These are phyloP conservation scores for Eucalyptus decipiens DNA, from an alignment of 345 rosid genomes.

Conservation along the genomic window DNA sequence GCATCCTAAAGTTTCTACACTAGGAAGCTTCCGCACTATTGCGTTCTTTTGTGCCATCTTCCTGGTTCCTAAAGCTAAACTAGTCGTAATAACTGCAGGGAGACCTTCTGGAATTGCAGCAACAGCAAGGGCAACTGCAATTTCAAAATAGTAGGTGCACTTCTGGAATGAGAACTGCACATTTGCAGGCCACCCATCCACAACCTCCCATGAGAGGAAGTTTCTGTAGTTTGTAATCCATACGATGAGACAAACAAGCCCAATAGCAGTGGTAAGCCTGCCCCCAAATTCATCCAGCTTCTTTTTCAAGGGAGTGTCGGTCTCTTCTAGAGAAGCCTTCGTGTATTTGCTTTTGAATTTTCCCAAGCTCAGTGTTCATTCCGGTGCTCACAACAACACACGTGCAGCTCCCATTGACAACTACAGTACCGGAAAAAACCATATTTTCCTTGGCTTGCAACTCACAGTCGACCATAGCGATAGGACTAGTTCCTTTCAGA, in stretches of 20 bases:
- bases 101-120: constrained; percentile 97
- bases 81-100: constrained; percentile 91
- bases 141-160: constrained; percentile 90
- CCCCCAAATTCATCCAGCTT: constrained; percentile 83
- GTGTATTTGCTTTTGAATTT: constrained; percentile 81
- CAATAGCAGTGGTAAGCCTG: constrained; percentile 66
- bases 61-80: constrained; percentile 81
- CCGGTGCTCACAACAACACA: constrained; percentile 62
- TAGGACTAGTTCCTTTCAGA: constrained; percentile 42
- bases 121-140: constrained; percentile 90
- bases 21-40: constrained; percentile 80
- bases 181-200: constrained; percentile 66
- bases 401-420: constrained; percentile 72
- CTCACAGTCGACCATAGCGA: constrained; percentile 54
- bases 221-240: constrained; percentile 85
- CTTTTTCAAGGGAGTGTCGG: constrained; percentile 80
- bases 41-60: constrained; percentile 97
- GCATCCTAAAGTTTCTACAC: constrained; percentile 94
- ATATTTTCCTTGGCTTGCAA: constrained; percentile 83
- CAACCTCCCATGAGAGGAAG: constrained; percentile 66
- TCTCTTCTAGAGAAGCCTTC: constrained; percentile 81
- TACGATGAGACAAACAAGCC: constrained; percentile 64
- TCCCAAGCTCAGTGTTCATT: constrained; percentile 90
- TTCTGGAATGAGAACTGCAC: constrained; percentile 68
- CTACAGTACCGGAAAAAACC: constrained; percentile 81